phyloP scores from a whole-genome alignment of 495 filamentous ascomycete species.

The Alectoria sarmentosa region DNA sequence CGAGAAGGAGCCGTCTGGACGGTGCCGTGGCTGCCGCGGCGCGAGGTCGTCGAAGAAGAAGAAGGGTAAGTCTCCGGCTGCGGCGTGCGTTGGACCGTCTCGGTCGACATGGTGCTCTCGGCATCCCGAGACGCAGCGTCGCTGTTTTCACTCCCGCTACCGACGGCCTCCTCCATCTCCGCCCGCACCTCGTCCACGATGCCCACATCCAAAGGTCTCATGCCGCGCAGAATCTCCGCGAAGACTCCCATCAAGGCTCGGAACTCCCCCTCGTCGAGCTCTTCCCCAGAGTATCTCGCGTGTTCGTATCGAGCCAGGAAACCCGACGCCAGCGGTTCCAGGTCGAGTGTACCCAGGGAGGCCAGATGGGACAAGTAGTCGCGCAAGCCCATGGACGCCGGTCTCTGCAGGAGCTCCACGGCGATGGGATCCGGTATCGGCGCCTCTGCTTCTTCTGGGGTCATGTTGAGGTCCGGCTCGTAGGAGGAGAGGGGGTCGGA shows the following conservation, averaged over 20 bases:
- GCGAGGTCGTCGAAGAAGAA: conserved; percentile 11
- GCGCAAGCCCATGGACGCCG: conserved; percentile 66
- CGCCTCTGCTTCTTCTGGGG: conserved; percentile 24
- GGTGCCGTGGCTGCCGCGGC: conserved; percentile 14
- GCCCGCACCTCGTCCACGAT: conserved; percentile 39
- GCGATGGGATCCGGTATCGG: conserved; percentile 51
- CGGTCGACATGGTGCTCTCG: conserved; percentile 15
- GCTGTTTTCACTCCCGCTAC: background rate
- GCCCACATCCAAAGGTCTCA: conserved; percentile 54
- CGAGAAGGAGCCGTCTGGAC: conserved; percentile 22
- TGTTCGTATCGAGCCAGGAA: conserved; percentile 77
- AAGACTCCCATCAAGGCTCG: conserved; percentile 81
- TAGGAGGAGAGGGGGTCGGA: conserved; percentile 40
- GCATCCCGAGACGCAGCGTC: conserved; percentile 25
- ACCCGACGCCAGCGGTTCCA: conserved; percentile 44
- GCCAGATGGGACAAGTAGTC: conserved; percentile 73
- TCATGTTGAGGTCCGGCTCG: conserved; percentile 32
- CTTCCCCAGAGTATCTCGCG: conserved; percentile 65
- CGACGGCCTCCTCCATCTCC: conserved; percentile 9
- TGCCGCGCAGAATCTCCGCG: conserved; percentile 68
- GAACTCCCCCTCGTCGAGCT: conserved; percentile 62
- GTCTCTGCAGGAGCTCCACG: conserved; percentile 63
- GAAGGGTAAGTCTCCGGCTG: conserved; percentile 12
- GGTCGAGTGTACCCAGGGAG: conserved; percentile 54
- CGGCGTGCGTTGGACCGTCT: conserved; percentile 21